phyloP scores from a whole-genome alignment of 331 rosid species.

The Acacia concinna region DNA sequence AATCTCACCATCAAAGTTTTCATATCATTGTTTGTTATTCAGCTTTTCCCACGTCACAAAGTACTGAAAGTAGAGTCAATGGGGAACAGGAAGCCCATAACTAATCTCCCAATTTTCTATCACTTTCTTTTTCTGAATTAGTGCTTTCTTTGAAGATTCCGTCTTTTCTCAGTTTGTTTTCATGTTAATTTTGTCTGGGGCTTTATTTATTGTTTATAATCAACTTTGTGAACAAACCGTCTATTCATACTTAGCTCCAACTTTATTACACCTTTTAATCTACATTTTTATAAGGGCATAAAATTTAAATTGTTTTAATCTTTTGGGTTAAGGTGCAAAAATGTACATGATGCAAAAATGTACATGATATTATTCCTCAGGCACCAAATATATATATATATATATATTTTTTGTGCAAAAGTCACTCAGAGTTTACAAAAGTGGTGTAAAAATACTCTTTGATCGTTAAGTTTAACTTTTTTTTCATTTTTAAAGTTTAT shows the following conservation, averaged over 20 bases:
- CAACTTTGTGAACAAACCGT: background rate
- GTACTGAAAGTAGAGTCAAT: background rate
- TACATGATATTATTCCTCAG: too few species aligned
- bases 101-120: background rate
- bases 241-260: background rate
- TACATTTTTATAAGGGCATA: too few species aligned
- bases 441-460: too few species aligned
- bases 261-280: too few species aligned
- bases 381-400: too few species aligned
- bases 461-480: too few species aligned
- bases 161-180: background rate
- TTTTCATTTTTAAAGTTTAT: too few species aligned
- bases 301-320: too few species aligned
- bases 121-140: background rate
- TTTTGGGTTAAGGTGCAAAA: too few species aligned
- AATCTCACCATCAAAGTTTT: background rate
- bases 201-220: background rate
- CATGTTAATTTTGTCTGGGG: background rate
- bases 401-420: too few species aligned
- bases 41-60: background rate
- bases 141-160: background rate
- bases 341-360: too few species aligned
- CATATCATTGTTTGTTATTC: background rate
- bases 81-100: background rate
- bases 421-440: too few species aligned